phyloP scores from a whole-genome alignment of 495 filamentous ascomycete genomes.

The Wilcoxina mikolae region DNA sequence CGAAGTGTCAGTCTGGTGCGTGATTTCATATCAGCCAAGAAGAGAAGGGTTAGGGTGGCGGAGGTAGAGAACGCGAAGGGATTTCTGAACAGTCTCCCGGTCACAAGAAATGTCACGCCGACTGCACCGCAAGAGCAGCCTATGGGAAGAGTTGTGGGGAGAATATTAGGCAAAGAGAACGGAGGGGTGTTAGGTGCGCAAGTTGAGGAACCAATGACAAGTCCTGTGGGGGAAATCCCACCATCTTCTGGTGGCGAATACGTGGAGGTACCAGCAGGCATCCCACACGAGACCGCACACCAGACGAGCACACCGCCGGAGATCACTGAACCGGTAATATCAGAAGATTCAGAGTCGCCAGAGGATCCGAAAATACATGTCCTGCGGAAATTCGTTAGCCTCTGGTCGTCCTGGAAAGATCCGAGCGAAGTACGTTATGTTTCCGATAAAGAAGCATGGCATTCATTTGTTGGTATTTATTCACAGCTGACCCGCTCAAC shows the following conservation, averaged over 20 bases:
- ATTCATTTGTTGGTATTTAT: too few species aligned
- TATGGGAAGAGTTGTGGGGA: background rate
- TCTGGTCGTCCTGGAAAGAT: conserved; percentile 69
- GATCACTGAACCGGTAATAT: background rate
- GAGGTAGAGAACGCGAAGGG: conserved; percentile 70
- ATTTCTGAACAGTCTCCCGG: conserved; percentile 36
- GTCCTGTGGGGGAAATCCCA: background rate
- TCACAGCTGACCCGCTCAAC: background rate
- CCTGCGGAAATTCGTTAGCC: conserved; percentile 52
- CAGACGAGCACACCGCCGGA: background rate
- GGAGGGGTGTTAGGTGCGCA: background rate
- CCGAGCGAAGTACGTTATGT: conserved; percentile 40
- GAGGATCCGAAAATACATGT: conserved; percentile 12
- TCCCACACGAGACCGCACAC: background rate
- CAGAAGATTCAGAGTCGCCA: background rate
- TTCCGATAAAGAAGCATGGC: too few species aligned
- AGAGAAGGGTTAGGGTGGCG: conserved; percentile 50
- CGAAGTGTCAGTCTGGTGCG: conserved; percentile 73
- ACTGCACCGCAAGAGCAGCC: conserved; percentile 5
- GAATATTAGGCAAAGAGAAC: conserved; percentile 1
- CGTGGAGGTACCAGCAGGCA: background rate
- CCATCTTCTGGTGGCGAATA: background rate
- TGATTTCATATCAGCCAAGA: conserved; percentile 60
- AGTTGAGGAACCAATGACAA: background rate
- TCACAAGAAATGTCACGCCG: conserved; percentile 23